Evolutionary conservation across 768 basidiomycete genomes (phyloP), one percentile per base, ranked within the genome.

Genomic region (Naganishia kalamii): DNA sequence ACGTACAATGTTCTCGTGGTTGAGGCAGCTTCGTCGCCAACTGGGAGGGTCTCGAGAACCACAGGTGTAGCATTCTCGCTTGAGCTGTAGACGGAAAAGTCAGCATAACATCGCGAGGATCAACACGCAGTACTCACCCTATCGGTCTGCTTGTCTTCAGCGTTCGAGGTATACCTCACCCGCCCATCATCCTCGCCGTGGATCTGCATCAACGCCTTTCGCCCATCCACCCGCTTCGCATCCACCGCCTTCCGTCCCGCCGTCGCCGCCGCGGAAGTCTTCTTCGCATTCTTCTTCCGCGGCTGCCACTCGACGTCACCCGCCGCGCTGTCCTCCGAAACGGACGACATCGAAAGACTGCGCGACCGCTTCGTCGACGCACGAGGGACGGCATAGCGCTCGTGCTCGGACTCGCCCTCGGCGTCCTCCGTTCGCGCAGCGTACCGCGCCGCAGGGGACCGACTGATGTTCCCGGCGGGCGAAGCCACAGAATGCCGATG

Each of bases 141-240:
- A 23, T 64, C 63, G 6, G 63, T 64, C 51, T 64, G 63, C 63
- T 64, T 64, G 19, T 43, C 63, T 19, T 64, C 63, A 29, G 63
- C 63, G 19, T 52, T 41, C 19, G 51, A 54, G 10, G 63, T 64
- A n/a, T 32, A 64, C 15, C 51, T 37, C 11, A 64, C 43, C 30
- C 32, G 33, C 27, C 52, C 52, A 33, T 47, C 50, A 6, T 47
- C 61, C 2, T 48, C 37, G n/a, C n/a, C n/a, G n/a, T n/a, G n/a
- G n/a, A 47, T 27, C 46, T 19, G 52, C 17, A 2, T 23, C 48
- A 7, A 15, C 32, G 37, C 35, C 23, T 25, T 30, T 37, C 19
- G 30, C 25, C 47, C 49, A n/a, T n/a, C 5, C 43, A n/a, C 43
- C 43, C 21, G 43, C 43, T 44, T n/a, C 8, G 8, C 43, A 10